Base-by-base conservation (phyloP, 2,329 filamentous ascomycete species). In the Colletotrichum falcatum region DNA sequence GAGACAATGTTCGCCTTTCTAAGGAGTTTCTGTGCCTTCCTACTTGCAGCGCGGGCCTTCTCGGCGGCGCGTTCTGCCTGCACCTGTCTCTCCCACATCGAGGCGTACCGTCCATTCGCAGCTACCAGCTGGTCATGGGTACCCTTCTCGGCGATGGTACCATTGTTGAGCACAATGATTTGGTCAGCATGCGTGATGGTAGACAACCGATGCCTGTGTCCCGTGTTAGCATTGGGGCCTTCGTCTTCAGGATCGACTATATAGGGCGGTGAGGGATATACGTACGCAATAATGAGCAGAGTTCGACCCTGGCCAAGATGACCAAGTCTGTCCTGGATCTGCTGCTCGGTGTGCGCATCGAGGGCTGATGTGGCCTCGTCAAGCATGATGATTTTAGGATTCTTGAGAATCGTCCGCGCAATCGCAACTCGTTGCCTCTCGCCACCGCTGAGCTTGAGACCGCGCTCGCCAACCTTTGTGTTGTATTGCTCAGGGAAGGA, bases 371-470 rank as follows among this genome's bases (percentile, higher is more conserved):
- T 98, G 16, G 95, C 95, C 81, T 98, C 95, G 78, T 98, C 95
- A 48, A 98, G 85, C 82, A 98, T 92, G 77, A 97, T 97, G 77
- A 98, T 95, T 61, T 92, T 91, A 1, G 95, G 94, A 74, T 97
- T 90, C 81, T 98, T 98, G 74, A 98, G 86, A 73, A 98, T 96
- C 0, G 95, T 97, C 64, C 95, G 91, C 26, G 95, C 95, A 80
- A 98, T 97, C 3, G 95, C 95, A 58, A 98, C 94, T 61, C 95
- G 91, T 80, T 98, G 95, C 80, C 97, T 97, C 81, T 98, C 95
- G 62, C 95, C 95, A 69, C 95, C 95, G 71, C 94, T 97, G 3
- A 97, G 85, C 61, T 94, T 90, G 59, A 97, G 85, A 39, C 95
- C 95, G 71, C 95, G 91, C 80, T 97, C 95, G 73, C 95, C 95